Evolutionary conservation across 495 filamentous ascomycete genomes (phyloP).

Genomic region (Lophium mytilinum): DNA sequence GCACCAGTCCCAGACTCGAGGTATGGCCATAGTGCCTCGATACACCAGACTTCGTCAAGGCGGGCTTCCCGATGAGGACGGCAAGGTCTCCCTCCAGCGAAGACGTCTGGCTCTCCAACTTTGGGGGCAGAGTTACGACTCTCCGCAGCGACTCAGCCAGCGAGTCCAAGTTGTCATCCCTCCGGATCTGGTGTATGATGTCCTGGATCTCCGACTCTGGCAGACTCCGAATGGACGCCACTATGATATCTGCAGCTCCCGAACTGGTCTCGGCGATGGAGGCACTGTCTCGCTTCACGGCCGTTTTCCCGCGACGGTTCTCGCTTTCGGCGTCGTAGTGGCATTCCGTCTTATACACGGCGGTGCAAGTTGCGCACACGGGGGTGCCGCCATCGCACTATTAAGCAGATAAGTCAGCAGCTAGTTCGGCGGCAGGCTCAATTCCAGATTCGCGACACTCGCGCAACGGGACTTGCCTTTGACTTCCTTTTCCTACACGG

Average conservation of each 20-base stretch:
- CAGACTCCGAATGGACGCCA: conserved; percentile 36
- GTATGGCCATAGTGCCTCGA: conserved; percentile 20
- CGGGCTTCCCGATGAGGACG: conserved; percentile 28
- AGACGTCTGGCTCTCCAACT: conserved; percentile 5
- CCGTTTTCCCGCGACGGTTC: conserved; percentile 32
- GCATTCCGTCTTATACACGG: conserved; percentile 43
- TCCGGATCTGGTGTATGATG: conserved; percentile 38
- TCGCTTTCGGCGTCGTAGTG: conserved; percentile 42
- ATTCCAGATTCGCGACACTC: background rate
- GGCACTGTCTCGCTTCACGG: conserved; percentile 34
- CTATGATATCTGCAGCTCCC: conserved; percentile 33
- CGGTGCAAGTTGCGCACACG: conserved; percentile 42
- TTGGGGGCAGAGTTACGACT: conserved; percentile 22
- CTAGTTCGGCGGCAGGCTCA: background rate
- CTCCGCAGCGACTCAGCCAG: conserved; percentile 34
- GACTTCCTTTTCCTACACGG: conserved; percentile 47
- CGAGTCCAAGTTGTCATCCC: conserved; percentile 29
- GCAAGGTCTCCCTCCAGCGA: conserved; percentile 33
- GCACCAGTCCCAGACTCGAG: conserved; percentile 18
- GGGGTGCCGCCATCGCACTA: conserved; percentile 45
- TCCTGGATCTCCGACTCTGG: conserved; percentile 38
- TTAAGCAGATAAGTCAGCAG: background rate
- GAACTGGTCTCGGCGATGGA: conserved; percentile 32
- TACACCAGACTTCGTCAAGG: conserved; percentile 16
- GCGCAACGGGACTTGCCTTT: conserved; percentile 33